Percentiles rank a stretch among this genome's conserved stretches.
Evolutionary conservation across 441 rosid species (phyloP).

Genomic region (Populus hybrid): DNA sequence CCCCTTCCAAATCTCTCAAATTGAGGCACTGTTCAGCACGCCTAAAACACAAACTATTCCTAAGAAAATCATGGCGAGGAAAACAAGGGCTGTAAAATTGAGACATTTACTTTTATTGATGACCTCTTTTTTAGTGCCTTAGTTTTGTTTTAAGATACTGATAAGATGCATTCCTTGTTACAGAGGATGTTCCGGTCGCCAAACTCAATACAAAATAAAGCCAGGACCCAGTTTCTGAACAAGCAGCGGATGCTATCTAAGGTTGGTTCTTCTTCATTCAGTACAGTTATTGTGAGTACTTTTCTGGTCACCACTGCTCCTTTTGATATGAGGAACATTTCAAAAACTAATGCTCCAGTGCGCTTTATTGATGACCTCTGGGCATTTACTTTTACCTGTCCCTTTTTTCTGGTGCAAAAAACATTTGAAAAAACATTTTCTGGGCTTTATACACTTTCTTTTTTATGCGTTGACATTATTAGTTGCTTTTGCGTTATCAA

Average conservation of each 20-base stretch:
- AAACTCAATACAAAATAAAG: conserved; percentile 72
- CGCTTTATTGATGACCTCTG: not conserved
- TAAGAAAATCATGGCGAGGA: not conserved
- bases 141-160: not conserved
- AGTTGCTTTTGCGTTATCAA: not conserved
- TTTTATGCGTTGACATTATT: no score
- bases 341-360: not conserved
- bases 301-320: not conserved
- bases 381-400: not conserved
- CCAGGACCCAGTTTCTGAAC: conserved; percentile 78
- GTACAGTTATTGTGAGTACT: not conserved
- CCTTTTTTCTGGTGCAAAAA: not conserved
- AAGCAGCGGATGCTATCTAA: conserved; percentile 74
- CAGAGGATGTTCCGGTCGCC: conserved; percentile 71
- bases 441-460: not conserved
- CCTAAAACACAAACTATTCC: not conserved
- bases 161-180: not conserved
- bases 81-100: not conserved
- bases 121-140: not conserved
- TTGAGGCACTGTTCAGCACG: not conserved
- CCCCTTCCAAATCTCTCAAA: not conserved
- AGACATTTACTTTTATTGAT: not conserved
- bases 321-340: not conserved
- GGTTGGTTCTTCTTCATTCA: conserved; percentile 33
- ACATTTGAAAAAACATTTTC: no score